Evolutionary conservation across 208 protist species (phyloP), one percentile per base, ranked within the genome.

Genomic region (Naegleria lovaniensis): DNA sequence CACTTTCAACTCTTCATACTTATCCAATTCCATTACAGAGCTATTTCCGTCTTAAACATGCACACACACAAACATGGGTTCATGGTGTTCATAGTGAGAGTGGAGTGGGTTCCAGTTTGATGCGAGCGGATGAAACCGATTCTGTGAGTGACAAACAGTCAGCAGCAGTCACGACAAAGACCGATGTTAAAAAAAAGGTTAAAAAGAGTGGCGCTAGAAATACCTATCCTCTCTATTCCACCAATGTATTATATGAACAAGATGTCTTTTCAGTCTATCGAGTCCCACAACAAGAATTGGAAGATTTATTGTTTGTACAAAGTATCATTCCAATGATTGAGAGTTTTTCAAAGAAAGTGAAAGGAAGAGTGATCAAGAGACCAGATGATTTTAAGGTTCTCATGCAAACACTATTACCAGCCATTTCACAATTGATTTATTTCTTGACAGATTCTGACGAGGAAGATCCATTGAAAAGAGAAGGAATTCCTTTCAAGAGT

Each of bases 381-480:
- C 67, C 67, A 15, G 67, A 79, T 13, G 67, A 79, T 79, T 79
- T 79, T 13, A 79, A 79, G 36, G 29, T 36, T 11, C n/a, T 36
- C 19, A 11, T 79, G 7, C 67, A 29, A 36, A 79, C 29, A 33
- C 0, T 86, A 0, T 36, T 38, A 9, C 36, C 22, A 33, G 43
- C 43, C 9, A 33, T 90, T 41, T 19, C 48, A 33, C 39, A 83
- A 51, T 83, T 90, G 43, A 67, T 90, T 83, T 40, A 7, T 40
- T 90, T 90, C 16, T 67, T 40, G 11, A 90, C 88, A 25, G 11
- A 75, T 9, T 84, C 67, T n/a, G 36, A 48, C 51, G 88, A 90
- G 48, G 36, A 29, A n/a, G 43, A 90, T 83, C 39, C 88, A 33
- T 33, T 90, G 7, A 67, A 67, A 51, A 79, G 88, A 51, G 59